phyloP scores from a whole-genome alignment of 768 basidiomycete species.

The Lyophyllum atratum region DNA sequence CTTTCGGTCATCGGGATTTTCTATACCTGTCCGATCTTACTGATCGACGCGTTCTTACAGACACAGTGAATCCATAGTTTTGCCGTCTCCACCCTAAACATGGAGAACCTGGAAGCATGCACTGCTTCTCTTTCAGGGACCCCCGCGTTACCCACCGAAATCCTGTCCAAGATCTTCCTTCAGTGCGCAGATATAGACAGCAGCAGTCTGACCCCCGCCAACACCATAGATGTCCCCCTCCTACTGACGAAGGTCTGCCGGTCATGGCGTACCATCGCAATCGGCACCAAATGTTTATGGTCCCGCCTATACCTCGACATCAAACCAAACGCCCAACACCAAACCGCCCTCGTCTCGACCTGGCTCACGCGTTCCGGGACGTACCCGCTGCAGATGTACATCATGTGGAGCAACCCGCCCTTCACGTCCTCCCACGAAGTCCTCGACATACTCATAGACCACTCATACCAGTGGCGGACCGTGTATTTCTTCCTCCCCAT shows the following conservation, averaged over 20 bases:
- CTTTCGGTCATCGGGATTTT: conserved; percentile 1
- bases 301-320: conserved; percentile 36
- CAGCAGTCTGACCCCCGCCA: conserved; percentile 31
- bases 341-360: conserved; percentile 18
- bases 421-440: conserved; percentile 20
- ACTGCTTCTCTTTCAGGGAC: conserved; percentile 11
- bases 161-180: conserved; percentile 45
- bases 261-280: conserved; percentile 41
- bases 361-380: conserved; percentile 22
- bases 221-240: conserved; percentile 40
- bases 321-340: conserved; percentile 18
- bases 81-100: conserved; percentile 1
- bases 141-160: conserved; percentile 34
- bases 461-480: conserved; percentile 20
- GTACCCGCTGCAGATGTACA: conserved; percentile 22
- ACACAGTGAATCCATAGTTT: conserved; percentile 5
- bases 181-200: conserved; percentile 34
- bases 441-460: conserved; percentile 21
- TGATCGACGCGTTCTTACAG: conserved; percentile 14
- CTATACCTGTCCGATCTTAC: conserved; percentile 9
- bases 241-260: conserved; percentile 40
- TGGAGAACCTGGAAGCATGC: conserved; percentile 4
- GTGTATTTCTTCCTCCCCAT: conserved; percentile 24
- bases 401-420: conserved; percentile 23
- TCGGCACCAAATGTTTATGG: conserved; percentile 41